phyloP scores from a whole-genome alignment of 805 yeast species.

The Kodamaea jinghongensis region DNA sequence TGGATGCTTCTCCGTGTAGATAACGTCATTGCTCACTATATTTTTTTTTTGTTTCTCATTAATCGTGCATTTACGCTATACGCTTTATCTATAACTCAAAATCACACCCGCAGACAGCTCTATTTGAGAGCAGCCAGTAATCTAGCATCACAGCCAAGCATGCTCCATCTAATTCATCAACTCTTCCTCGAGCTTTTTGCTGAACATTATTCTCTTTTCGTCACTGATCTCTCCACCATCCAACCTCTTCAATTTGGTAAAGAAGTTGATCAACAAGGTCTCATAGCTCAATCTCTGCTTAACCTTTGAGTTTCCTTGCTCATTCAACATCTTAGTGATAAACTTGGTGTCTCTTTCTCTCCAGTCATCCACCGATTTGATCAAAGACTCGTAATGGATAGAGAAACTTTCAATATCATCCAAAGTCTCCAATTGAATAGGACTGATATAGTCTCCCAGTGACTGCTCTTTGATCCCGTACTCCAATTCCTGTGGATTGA shows the following conservation, averaged over 20 bases:
- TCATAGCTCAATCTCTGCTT: conserved; percentile 32
- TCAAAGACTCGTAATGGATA: conserved; percentile 43
- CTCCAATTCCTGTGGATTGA: conserved; percentile 44
- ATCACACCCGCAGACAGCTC: too few species aligned
- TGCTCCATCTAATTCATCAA: neutral
- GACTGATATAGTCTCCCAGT: conserved; percentile 20
- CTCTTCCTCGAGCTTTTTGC: conserved; percentile 8
- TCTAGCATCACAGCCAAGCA: too few species aligned
- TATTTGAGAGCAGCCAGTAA: too few species aligned
- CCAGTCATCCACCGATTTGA: conserved; percentile 41
- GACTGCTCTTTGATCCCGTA: conserved; percentile 11
- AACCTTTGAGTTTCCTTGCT: conserved; percentile 16
- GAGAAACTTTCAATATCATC: conserved; percentile 55
- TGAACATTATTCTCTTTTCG: conserved; percentile 12
- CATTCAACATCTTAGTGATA: conserved; percentile 20
- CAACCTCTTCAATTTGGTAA: conserved; percentile 30
- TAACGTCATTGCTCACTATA: conserved; percentile 22
- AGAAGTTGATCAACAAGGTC: conserved; percentile 32
- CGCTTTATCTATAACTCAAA: too few species aligned
- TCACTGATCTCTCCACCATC: conserved; percentile 32
- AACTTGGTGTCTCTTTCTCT: conserved; percentile 33
- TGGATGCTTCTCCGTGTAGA: conserved; percentile 51
- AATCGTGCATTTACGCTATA: too few species aligned
- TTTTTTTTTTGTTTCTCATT: neutral
- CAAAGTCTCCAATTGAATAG: conserved; percentile 43